These are phyloP conservation scores for Penicillium concentricum DNA, from an alignment of 2,329 filamentous ascomycete genomes.

Conservation along the genomic window DNA sequence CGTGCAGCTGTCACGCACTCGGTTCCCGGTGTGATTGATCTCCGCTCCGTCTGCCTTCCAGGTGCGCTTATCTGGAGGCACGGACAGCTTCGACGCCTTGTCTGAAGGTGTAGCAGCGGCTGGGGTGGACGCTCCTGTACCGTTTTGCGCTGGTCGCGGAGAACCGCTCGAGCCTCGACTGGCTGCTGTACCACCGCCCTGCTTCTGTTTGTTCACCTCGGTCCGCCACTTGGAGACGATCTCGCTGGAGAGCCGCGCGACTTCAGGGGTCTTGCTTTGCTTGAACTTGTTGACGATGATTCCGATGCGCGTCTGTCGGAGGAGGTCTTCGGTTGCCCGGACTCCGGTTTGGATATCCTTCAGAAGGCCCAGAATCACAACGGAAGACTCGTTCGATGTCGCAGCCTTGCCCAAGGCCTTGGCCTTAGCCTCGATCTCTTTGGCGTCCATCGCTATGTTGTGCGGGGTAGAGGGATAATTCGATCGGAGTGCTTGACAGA, in stretches of 20 bases:
- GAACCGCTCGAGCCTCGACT: constrained; percentile 41
- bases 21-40: constrained; percentile 70
- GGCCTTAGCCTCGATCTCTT: constrained; percentile 74
- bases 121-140: constrained; percentile 52
- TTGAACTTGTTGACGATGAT: constrained; percentile 85
- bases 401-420: constrained; percentile 79
- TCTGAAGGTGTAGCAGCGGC: constrained; percentile 46
- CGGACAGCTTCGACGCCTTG: constrained; percentile 54
- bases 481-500: not conserved
- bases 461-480: not conserved
- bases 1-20: constrained; percentile 77
- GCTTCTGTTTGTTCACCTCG: constrained; percentile 51
- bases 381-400: constrained; percentile 68
- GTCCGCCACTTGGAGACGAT: constrained; percentile 70
- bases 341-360: constrained; percentile 77
- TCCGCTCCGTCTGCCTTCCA: constrained; percentile 80
- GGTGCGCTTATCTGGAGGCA: constrained; percentile 72
- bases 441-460: constrained; percentile 65
- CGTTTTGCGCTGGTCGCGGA: constrained; percentile 50
- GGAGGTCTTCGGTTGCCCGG: constrained; percentile 80
- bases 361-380: constrained; percentile 71
- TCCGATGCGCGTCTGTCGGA: constrained; percentile 88
- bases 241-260: constrained; percentile 73
- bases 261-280: constrained; percentile 69
- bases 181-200: constrained; percentile 39